Evolutionary conservation across 2,329 filamentous ascomycete genomes (phyloP).

Genomic region (Claviceps maximensis): DNA sequence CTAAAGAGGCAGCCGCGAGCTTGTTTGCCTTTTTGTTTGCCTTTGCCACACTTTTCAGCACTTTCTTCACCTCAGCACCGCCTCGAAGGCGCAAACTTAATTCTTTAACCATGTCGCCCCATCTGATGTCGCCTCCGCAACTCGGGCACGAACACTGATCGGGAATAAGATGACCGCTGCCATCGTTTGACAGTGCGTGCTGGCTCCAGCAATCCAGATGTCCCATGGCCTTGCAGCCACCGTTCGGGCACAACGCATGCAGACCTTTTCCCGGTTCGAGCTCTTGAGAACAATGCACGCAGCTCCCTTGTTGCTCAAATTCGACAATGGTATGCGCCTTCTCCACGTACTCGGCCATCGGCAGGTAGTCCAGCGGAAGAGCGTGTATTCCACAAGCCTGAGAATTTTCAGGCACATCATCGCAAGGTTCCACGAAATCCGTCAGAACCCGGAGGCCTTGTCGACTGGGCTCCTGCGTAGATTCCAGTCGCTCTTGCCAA

Average conservation of each 20-base stretch:
- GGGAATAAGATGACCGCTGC: constrained; percentile 45
- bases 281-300: constrained; percentile 36
- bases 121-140: constrained; percentile 50
- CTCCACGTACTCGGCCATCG: constrained; percentile 38
- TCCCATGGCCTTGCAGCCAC: constrained; percentile 40
- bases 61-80: constrained; percentile 51
- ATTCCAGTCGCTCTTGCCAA: constrained; percentile 50
- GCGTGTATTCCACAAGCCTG: constrained; percentile 36
- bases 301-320: constrained; percentile 43
- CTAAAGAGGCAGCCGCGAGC: neutral
- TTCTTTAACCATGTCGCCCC: constrained; percentile 73
- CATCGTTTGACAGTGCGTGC: constrained; percentile 30
- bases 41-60: constrained; percentile 43
- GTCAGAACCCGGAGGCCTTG: constrained; percentile 38
- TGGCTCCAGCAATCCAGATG: constrained; percentile 48
- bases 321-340: constrained; percentile 41
- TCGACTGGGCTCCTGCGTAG: constrained; percentile 33
- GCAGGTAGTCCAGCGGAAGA: constrained; percentile 40
- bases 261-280: constrained; percentile 36
- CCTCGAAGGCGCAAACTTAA: constrained; percentile 62
- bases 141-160: constrained; percentile 55
- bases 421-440: constrained; percentile 32
- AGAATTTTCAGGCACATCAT: constrained; percentile 4
- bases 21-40: constrained; percentile 17
- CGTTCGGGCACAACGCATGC: constrained; percentile 42